These are phyloP conservation scores for Cercospora sp. DNA, from an alignment of 2,329 filamentous ascomycete species.

Conservation along the genomic window DNA sequence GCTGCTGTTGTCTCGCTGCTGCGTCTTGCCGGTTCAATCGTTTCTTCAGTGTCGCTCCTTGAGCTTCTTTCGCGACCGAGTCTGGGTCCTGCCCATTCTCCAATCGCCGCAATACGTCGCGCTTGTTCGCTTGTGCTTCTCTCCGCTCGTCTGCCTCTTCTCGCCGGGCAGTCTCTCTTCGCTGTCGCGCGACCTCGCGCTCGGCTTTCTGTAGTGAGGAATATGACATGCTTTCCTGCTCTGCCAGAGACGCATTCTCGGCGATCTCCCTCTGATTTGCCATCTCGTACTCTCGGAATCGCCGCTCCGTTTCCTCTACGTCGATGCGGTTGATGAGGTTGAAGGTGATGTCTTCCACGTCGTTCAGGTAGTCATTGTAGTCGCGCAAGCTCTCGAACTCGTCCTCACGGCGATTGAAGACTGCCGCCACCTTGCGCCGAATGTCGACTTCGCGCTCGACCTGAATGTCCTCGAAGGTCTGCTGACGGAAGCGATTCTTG, in stretches of 20 bases:
- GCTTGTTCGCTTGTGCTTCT: slow-evolving; percentile 62
- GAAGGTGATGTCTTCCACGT: slow-evolving; percentile 85
- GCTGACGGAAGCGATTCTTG: slow-evolving; percentile 77
- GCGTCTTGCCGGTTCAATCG: slow-evolving; percentile 62
- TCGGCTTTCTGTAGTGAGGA: slow-evolving; percentile 57
- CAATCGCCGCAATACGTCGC: slow-evolving; percentile 70
- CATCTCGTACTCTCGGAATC: slow-evolving; percentile 69
- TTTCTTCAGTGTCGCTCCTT: slow-evolving; percentile 70
- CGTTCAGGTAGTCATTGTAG: slow-evolving; percentile 93
- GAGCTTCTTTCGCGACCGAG: slow-evolving; percentile 46
- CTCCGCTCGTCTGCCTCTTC: slow-evolving; percentile 71
- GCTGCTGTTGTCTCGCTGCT: slow-evolving; percentile 41
- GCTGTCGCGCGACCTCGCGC: slow-evolving; percentile 63
- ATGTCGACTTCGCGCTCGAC: slow-evolving; percentile 96
- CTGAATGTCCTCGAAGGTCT: slow-evolving; percentile 84
- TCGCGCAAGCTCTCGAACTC: slow-evolving; percentile 83
- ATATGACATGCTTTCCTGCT: slow-evolving; percentile 50
- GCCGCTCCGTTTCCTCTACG: slow-evolving; percentile 61
- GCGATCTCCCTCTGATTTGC: slow-evolving; percentile 64
- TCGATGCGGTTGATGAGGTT: slow-evolving; percentile 76
- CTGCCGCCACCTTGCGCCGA: slow-evolving; percentile 67
- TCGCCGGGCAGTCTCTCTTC: slow-evolving; percentile 62
- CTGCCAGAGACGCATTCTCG: slow-evolving; percentile 51
- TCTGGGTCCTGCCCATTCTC: slow-evolving; percentile 64
- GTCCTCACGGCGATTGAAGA: slow-evolving; percentile 85